Conservation (phyloP, 2,329 filamentous ascomycete genomes). For the Aspergillus vadensis region DNA sequence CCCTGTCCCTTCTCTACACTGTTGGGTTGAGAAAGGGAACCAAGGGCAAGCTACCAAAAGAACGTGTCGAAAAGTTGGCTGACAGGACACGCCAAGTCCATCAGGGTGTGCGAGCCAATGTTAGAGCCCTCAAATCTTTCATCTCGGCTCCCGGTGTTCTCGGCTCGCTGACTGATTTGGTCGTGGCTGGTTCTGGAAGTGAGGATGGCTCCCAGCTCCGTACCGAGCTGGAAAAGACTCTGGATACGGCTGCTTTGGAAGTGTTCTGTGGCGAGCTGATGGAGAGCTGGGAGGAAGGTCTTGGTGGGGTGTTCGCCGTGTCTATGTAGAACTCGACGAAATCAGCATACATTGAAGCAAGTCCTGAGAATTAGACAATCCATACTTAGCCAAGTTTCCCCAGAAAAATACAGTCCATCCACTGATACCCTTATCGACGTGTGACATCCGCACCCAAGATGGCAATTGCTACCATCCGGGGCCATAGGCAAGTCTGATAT, state of each 20-base stretch:
- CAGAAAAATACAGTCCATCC: neutral
- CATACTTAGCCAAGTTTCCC: neutral
- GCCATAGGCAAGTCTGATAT: neutral
- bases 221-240: conserved; percentile 35
- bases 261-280: conserved; percentile 47
- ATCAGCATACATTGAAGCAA: neutral
- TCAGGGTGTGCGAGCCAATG: conserved; percentile 39
- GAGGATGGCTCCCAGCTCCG: conserved; percentile 31
- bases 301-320: conserved; percentile 42
- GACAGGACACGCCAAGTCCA: conserved; percentile 30
- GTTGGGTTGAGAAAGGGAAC: conserved; percentile 34
- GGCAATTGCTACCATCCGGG: neutral
- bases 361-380: neutral
- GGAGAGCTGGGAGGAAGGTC: conserved; percentile 51
- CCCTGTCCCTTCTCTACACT: conserved; percentile 36
- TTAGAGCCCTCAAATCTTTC: conserved; percentile 39
- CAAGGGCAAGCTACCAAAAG: conserved; percentile 38
- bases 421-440: neutral
- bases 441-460: neutral
- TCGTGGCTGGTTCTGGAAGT: conserved; percentile 30
- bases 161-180: conserved; percentile 44
- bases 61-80: conserved; percentile 34
- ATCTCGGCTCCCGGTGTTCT: conserved; percentile 45
- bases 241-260: conserved; percentile 44
- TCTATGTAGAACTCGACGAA: conserved; percentile 26